Conservation (phyloP, 352 stramenopile genomes). For the Phytophthora uliginosa region DNA sequence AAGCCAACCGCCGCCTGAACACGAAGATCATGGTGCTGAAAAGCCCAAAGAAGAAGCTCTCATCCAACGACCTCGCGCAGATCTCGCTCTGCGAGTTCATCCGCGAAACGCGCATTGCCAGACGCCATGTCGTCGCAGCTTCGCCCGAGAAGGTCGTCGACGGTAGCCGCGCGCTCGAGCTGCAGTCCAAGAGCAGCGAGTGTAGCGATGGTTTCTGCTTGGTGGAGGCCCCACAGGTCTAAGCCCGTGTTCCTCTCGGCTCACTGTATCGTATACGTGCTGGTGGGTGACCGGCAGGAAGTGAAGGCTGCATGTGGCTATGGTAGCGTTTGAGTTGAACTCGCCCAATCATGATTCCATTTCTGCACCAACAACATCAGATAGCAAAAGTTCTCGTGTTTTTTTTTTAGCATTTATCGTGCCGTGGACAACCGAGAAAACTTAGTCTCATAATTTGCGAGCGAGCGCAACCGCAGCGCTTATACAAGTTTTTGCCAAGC, state of each 20-base stretch:
- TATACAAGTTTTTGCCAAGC: not conserved
- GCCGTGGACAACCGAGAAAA: too few relatives aligned
- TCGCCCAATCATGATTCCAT: constrained; percentile 25
- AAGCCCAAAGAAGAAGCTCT: constrained; percentile 62
- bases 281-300: not conserved
- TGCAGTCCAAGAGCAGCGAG: constrained; percentile 80
- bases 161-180: constrained; percentile 45
- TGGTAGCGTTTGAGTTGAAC: constrained; percentile 15
- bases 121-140: constrained; percentile 25
- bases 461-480: not conserved
- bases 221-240: constrained; percentile 78
- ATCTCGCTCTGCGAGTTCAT: constrained; percentile 85
- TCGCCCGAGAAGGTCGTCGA: constrained; percentile 41
- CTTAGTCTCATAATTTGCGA: not conserved
- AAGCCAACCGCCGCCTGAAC: constrained; percentile 73
- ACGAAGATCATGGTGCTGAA: constrained; percentile 89
- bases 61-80: constrained; percentile 55
- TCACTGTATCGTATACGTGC: not conserved
- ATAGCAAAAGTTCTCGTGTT: too few relatives aligned
- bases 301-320: constrained; percentile 15
- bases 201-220: constrained; percentile 84
- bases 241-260: constrained; percentile 18
- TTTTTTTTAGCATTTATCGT: not conserved
- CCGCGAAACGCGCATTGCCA: constrained; percentile 69
- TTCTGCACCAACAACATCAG: too few relatives aligned